Conservation (phyloP, 495 filamentous ascomycete genomes). For the Daldinia childiae region DNA sequence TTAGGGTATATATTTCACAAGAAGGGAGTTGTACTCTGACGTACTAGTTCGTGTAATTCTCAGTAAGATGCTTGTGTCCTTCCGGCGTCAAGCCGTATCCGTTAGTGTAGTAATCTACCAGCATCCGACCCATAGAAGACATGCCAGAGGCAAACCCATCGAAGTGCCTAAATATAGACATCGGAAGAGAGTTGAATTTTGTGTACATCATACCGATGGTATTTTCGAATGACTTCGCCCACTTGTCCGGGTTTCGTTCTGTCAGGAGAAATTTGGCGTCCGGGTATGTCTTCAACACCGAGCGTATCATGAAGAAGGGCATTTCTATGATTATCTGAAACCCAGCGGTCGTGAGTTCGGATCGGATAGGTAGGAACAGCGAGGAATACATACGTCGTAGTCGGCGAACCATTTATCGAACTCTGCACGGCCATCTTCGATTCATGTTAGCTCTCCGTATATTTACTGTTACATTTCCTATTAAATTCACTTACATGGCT, state of each 20-base stretch:
- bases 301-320: conserved; percentile 44
- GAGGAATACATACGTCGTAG: conserved; percentile 43
- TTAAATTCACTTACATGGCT: conserved; percentile 36
- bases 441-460: conserved; percentile 1
- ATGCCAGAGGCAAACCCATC: conserved; percentile 27
- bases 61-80: conserved; percentile 25
- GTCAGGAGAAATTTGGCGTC: conserved; percentile 49
- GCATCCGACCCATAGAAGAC: not conserved
- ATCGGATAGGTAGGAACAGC: not conserved
- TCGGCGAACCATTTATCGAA: conserved; percentile 48
- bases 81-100: conserved; percentile 27
- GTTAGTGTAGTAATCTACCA: conserved; percentile 29
- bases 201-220: conserved; percentile 27
- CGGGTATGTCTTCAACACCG: conserved; percentile 42
- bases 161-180: conserved; percentile 40
- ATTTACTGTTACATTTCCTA: not conserved
- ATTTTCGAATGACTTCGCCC: conserved; percentile 41
- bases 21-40: not conserved
- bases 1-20: not conserved
- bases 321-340: conserved; percentile 45
- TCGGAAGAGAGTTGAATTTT: conserved; percentile 20
- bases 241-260: conserved; percentile 49
- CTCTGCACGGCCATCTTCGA: conserved; percentile 41
- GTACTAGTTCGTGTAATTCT: conserved; percentile 48
- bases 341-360: conserved; percentile 1